Conservation (phyloP, 2,329 filamentous ascomycete genomes). For the Magnaporthiopsis rhizophila region DNA sequence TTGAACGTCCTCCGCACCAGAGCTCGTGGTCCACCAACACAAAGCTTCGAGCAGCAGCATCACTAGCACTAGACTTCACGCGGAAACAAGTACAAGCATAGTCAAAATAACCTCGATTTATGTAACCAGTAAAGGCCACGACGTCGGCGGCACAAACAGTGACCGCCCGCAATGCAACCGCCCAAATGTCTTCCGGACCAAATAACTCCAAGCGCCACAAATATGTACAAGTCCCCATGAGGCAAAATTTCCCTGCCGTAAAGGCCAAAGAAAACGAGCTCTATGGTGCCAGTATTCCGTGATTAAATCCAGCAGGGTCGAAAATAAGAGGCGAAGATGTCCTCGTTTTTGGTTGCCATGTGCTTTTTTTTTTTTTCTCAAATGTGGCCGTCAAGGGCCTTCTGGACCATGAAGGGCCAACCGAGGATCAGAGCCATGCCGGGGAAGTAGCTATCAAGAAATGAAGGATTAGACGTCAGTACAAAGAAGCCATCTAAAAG, state of each 20-base stretch:
- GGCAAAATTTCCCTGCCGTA: not conserved
- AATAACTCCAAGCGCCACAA: not conserved
- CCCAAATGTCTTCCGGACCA: not conserved
- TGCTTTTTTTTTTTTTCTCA: not conserved
- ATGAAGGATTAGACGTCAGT: slow-evolving; percentile 3
- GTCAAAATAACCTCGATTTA: not conserved
- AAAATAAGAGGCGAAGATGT: not conserved
- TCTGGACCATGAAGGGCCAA: slow-evolving; percentile 25
- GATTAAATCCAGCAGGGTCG: not conserved
- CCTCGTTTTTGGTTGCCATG: not conserved
- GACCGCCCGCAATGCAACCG: not conserved
- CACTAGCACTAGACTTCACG: not conserved
- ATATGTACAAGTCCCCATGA: not conserved
- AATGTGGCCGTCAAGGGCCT: slow-evolving; percentile 20
- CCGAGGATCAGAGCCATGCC: slow-evolving; percentile 24
- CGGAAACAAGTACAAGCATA: not conserved
- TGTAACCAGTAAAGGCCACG: not conserved
- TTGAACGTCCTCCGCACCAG: not conserved
- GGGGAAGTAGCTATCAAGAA: slow-evolving; percentile 26
- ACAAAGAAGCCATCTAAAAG: not conserved
- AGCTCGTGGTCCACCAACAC: not conserved
- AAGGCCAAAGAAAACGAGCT: not conserved
- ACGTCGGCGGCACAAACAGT: not conserved
- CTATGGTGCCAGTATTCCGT: not conserved
- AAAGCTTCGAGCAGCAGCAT: not conserved